Base-by-base conservation (phyloP, 2,329 filamentous ascomycete genomes). In the Cercospora citrullina region DNA sequence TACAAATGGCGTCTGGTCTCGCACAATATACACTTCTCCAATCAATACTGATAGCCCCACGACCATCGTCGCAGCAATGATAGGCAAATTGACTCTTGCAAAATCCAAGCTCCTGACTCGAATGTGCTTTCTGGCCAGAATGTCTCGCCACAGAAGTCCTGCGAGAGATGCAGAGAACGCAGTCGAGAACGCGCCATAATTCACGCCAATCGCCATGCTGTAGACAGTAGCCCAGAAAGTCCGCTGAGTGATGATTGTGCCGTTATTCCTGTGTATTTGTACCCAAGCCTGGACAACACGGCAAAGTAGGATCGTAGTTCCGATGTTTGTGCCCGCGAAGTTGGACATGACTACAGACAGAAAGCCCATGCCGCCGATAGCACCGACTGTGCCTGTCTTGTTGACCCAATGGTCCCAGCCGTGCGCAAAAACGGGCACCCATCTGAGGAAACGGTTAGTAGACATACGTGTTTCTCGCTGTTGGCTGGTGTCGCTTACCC, bases 271-370 rank as follows among this genome's bases (percentile, higher is more conserved):
- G 71, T 90, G 87, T 48, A 92, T 90, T 1, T 80, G 73, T 69
- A 86, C 81, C 90, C 90, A 92, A 0, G 86, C 81, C 75, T 92
- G 90, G 10, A 92, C 86, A 6, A 92, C 85, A 3, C 90, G 87
- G 8, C 86, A 91, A 1, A 92, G 82, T 0, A 92, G 85, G 74
- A 93, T 92, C 0, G 90, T 90, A 0, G 90, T 91, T 36, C 90
- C 90, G 63, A 92, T 92, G 71, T 92, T 92, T 1, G 90, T 92
- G 18, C 90, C 90, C 0, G 90, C 89, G 72, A 92, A 92, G 89
- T 92, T 69, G 16, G 26, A 28, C 36, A 7, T 33, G n/a, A 92
- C 83, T 0, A 91, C 89, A 0, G 89, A 90, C 0, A 92, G 78
- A 64, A 93, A 91, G 0, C 85, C 90, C 90, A 92, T 92, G 6